A percentile compares a stretch with the other conserved stretches of the same genome.
Evolutionary conservation across 176 grass and related monocot genomes (phyloP).

Genomic region (Oryza australiensis): DNA sequence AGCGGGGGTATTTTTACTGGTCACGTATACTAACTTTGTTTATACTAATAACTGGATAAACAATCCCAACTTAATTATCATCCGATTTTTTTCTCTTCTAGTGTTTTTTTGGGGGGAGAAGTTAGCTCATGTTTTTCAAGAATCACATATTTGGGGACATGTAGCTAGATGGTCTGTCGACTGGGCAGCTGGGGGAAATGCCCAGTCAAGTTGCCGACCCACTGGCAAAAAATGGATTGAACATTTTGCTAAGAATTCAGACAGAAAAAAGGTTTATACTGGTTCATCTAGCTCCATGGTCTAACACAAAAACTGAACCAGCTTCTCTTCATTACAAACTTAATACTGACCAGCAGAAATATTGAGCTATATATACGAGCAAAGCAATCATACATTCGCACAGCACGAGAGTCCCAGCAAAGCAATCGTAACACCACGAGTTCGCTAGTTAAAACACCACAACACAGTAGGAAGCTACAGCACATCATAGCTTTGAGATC

Average conservation of each 20-base stretch:
- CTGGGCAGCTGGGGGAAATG: background rate
- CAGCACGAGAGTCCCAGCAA: no score
- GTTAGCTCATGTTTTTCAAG: background rate
- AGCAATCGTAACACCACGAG: no score
- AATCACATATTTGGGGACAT: background rate
- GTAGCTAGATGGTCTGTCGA: background rate
- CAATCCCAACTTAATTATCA: background rate
- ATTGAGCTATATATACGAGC: background rate
- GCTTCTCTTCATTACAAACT: background rate
- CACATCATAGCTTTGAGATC: conserved; percentile 63
- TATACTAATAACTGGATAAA: no score
- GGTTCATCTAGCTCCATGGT: background rate
- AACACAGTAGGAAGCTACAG: background rate
- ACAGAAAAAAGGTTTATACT: background rate
- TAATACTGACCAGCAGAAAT: background rate
- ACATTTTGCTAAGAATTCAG: background rate
- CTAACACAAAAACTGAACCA: background rate
- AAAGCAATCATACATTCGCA: background rate
- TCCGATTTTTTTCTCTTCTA: background rate
- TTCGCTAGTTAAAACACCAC: background rate
- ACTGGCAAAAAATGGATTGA: background rate
- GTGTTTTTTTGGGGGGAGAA: background rate
- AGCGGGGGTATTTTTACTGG: no score
- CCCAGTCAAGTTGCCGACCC: background rate
- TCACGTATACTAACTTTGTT: no score